These are phyloP conservation scores for Stemphylium lycopersici DNA, from an alignment of 2,329 filamentous ascomycete genomes.

Conservation along the genomic window DNA sequence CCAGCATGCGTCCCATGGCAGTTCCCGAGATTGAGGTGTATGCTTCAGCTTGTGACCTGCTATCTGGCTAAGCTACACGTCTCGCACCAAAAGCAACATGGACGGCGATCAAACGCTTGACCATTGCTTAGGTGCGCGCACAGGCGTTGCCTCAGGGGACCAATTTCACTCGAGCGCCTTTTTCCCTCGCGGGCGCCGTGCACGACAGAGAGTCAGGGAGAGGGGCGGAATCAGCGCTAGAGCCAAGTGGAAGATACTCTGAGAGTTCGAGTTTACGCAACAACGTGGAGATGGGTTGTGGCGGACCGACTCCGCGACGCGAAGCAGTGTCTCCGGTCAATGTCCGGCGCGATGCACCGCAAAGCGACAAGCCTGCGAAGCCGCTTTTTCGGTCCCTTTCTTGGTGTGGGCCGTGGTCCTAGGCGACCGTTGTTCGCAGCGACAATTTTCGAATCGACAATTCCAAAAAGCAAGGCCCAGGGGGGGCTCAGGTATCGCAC, in stretches of 20 bases:
- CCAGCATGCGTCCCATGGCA: conserved; percentile 16
- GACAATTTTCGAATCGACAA: conserved; percentile 1
- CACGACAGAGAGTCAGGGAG: conserved; percentile 24
- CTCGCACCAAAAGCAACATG: conserved; percentile 34
- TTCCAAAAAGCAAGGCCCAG: conserved; percentile 9
- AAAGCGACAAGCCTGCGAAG: conserved; percentile 9
- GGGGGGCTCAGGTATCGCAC: background rate
- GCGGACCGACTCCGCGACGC: conserved; percentile 30
- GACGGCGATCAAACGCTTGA: conserved; percentile 50
- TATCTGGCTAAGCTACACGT: conserved; percentile 33
- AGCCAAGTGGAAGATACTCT: conserved; percentile 11
- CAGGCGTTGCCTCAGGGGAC: conserved; percentile 40
- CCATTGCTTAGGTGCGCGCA: conserved; percentile 40
- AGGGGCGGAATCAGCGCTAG: conserved; percentile 29
- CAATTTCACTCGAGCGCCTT: conserved; percentile 32
- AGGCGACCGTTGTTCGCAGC: conserved; percentile 15
- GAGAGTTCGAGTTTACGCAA: conserved; percentile 28
- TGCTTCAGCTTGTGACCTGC: conserved; percentile 27
- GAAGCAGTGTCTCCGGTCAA: conserved; percentile 20
- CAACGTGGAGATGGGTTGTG: conserved; percentile 28
- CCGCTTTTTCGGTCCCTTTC: conserved; percentile 23
- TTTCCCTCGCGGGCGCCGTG: conserved; percentile 22
- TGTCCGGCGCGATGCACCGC: conserved; percentile 21
- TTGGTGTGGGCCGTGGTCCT: conserved; percentile 3
- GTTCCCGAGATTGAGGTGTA: conserved; percentile 29